Evolutionary conservation across 75 land plant genomes (phyloP), one percentile per base, ranked within the genome.

Genomic region (Cupressus sempervirens): DNA sequence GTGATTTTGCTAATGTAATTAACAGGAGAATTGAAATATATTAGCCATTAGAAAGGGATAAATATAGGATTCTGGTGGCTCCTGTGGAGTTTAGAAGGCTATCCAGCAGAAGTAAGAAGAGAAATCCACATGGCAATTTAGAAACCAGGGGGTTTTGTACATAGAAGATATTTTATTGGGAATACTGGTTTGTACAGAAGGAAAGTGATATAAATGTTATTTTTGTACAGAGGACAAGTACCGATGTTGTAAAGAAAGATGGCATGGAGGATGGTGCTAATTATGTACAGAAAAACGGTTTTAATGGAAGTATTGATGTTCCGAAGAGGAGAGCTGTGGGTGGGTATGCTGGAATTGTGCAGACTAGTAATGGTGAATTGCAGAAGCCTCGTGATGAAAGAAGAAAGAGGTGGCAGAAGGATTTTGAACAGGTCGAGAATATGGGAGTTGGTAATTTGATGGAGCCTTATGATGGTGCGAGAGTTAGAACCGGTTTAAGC

Each of bases 11-110:
- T 40, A 23, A 30, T n/a, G 12, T 79, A 43, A 43, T 89, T 67
- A 89, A 89, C 8, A 84, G 74, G 30, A 84, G 91, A 46, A 86
- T 90, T 43, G 84, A 86, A 79, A 87, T 90, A 4, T 90, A 84
- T 53, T 90, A 90, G 91, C 90, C 83, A 16, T 48, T 90, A 45
- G 84, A 85, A 12, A 76, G 84, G 43, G 91, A 90, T 36, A 82
- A 41, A 48, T 86, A 89, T 74, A 90, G 56, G 73, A 40, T 79
- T 79, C 81, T 23, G 23, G 46, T 41, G 23, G 81, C n/a, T 79
- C 81, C 48, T 9, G 29, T 29, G 8, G 48, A 79, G 46, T 43
- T 26, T 79, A 9, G 9, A 38, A 79, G 48, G 3, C 4, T 45
- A 32, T 26, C 81, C 50, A 79, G 40, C 23, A 26, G 26, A 8